Evolutionary conservation across 768 basidiomycete genomes (phyloP), one percentile per base, ranked within the genome.

Genomic region (Boletus fagicola): DNA sequence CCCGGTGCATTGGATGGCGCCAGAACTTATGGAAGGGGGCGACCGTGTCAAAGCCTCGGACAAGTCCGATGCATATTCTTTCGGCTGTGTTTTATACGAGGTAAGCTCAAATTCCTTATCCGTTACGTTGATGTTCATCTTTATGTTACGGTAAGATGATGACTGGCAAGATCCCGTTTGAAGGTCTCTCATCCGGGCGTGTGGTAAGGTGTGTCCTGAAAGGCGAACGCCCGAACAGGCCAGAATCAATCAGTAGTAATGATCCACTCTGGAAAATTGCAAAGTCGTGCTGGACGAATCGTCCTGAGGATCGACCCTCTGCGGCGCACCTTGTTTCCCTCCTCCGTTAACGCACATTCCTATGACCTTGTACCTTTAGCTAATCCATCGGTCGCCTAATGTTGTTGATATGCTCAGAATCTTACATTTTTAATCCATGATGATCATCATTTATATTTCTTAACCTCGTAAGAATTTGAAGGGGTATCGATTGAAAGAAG

Each of bases 31-130:
- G 8, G 0, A 6, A 5, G 39, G 6, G 2, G 62, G 39, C 2
- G 63, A 63, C 1, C 5, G 7, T 16, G 33, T 8, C 50, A 65
- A 57, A 44, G 39, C 49, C 44, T 44, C 62, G 0, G 59, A 50
- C 40, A 58, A 56, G 53, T 61, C 62, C 1, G 70, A 70, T 36
- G 55, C 72, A 44, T 70, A 64, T 44, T 58, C 70, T 22, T 64
- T 73, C 26, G 72, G 70, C 10, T 67, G 65, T 46, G 63, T 69
- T 35, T 42, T 71, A n/a, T 71, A 73, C 38, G 67, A 73, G 67
- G 71, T 71, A 45, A 51, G 58, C 18, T 47, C 10, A 20, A 8
- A 28, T 36, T 46, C 2, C 10, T 44, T 40, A 8, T 3, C 16
- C 11, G n/a, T 28, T 20, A 13, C 22, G 16, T 16, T 31, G 40